Evolutionary conservation across 2,329 filamentous ascomycete species (phyloP), one percentile per base, ranked within the genome.

Genomic region (Grosmannia penicillata): DNA sequence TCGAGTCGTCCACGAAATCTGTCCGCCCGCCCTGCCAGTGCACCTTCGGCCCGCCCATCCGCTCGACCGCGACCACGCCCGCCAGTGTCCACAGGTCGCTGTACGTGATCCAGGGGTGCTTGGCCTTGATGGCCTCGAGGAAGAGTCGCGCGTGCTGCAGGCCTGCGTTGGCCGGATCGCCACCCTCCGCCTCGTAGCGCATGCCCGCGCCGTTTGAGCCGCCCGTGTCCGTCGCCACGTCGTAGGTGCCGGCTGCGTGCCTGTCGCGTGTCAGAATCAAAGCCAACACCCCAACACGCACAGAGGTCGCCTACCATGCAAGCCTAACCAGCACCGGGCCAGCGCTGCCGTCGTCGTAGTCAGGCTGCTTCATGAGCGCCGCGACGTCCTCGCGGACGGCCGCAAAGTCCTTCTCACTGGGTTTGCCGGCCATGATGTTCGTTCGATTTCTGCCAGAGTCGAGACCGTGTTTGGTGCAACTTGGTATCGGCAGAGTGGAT

Each of bases 131-230:
- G 6, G 73, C 70, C 48, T 78, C 73, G 43, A 79, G 65, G 54
- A 78, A 78, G 22, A 70, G 66, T 14, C 73, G 70, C 18, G 72
- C 74, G 51, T 77, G 65, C 48, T 78, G 69, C 9, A 78, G 65
- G 15, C 75, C 75, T 4, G 73, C 72, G 54, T 78, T 78, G 40
- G 74, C 70, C 5, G 73, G 72, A 50, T 78, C 73, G 43, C 71
- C 73, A 42, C 72, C 72, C 57, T 78, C 74, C 19, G 62, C 57
- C 56, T 77, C 72, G 51, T 76, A 78, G 25, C 74, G 64, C 74
- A 78, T 78, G 15, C 72, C 73, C 0, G 75, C 74, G 42, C 75
- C 75, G 51, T 78, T 78, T 21, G 65, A 71, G 27, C 74, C 74
- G 26, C 75, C 75, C 0, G 73, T 78, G 49, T 74, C 67, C 39